A percentile compares a stretch with the other conserved stretches of the same genome.
These are phyloP conservation scores for Neoascochyta sp. DNA, from an alignment of 2,329 filamentous ascomycete species.

Conservation along the genomic window DNA sequence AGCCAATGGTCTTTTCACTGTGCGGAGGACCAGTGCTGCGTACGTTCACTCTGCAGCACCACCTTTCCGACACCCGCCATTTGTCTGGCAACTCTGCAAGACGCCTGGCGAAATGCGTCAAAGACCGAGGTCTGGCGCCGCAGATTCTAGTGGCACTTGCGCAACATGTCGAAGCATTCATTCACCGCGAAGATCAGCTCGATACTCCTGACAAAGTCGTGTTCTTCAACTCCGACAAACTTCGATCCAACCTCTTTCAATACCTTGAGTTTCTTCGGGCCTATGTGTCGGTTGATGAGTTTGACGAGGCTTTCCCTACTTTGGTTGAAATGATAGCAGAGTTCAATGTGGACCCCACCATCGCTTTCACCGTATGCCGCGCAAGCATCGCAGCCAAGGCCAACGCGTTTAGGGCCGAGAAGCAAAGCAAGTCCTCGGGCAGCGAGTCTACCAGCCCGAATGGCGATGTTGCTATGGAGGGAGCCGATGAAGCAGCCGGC, in stretches of 20 bases:
- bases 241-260: constrained; percentile 78
- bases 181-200: constrained; percentile 68
- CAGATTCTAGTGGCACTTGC: constrained; percentile 86
- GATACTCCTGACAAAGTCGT: constrained; percentile 85
- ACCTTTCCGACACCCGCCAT: constrained; percentile 77
- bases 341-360: constrained; percentile 72
- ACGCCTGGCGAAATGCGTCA: constrained; percentile 74
- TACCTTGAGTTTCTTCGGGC: constrained; percentile 85
- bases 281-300: constrained; percentile 71
- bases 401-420: constrained; percentile 37
- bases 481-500: constrained; percentile 12
- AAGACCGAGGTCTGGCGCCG: constrained; percentile 72
- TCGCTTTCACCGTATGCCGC: constrained; percentile 83
- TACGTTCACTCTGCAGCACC: constrained; percentile 70
- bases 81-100: constrained; percentile 70
- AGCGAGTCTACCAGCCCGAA: constrained; percentile 31
- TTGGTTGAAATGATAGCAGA: constrained; percentile 70
- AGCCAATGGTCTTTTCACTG: constrained; percentile 82
- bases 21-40: constrained; percentile 78
- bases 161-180: constrained; percentile 82
- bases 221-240: constrained; percentile 83
- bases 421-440: constrained; percentile 16
- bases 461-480: constrained; percentile 49
- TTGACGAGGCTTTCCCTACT: constrained; percentile 73
- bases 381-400: constrained; percentile 57